A percentile compares a stretch with the other conserved stretches of the same genome.
Conservation (phyloP, 2,329 filamentous ascomycete species). For the Talaromyces amestolkiae region DNA sequence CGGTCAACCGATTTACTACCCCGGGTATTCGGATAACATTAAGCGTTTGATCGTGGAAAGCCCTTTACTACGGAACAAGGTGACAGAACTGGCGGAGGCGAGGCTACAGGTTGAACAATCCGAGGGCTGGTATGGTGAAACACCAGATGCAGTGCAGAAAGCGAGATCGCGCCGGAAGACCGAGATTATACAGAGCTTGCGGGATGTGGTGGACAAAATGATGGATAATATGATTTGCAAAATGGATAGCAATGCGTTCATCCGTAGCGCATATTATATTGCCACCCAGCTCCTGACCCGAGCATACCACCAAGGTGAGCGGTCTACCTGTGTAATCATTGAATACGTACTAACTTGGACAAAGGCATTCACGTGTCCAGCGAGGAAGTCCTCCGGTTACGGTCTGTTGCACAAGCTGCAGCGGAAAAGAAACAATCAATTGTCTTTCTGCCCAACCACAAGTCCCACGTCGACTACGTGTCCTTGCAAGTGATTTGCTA, state of each 20-base stretch:
- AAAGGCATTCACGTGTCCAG: conserved; percentile 84
- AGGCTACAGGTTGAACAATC: conserved; percentile 73
- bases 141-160: conserved; percentile 29
- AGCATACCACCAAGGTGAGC: conserved; percentile 82
- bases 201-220: conserved; percentile 79
- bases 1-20: conserved; percentile 89
- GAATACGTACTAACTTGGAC: background rate
- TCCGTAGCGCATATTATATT: conserved; percentile 87
- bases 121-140: conserved; percentile 63
- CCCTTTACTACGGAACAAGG: conserved; percentile 69
- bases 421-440: conserved; percentile 89
- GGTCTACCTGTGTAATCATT: conserved; percentile 5
- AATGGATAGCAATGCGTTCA: conserved; percentile 92
- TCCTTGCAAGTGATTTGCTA: conserved; percentile 95
- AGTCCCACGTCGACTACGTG: conserved; percentile 95
- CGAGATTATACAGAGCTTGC: conserved; percentile 69
- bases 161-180: conserved; percentile 38
- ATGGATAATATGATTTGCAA: conserved; percentile 98
- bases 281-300: conserved; percentile 82
- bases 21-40: conserved; percentile 89
- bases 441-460: conserved; percentile 90
- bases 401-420: conserved; percentile 78
- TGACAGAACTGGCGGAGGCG: conserved; percentile 71
- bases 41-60: conserved; percentile 73
- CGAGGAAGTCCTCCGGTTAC: conserved; percentile 81